Evolutionary conservation across 768 basidiomycete genomes (phyloP).

Genomic region (Mycena olivaceomarginata): DNA sequence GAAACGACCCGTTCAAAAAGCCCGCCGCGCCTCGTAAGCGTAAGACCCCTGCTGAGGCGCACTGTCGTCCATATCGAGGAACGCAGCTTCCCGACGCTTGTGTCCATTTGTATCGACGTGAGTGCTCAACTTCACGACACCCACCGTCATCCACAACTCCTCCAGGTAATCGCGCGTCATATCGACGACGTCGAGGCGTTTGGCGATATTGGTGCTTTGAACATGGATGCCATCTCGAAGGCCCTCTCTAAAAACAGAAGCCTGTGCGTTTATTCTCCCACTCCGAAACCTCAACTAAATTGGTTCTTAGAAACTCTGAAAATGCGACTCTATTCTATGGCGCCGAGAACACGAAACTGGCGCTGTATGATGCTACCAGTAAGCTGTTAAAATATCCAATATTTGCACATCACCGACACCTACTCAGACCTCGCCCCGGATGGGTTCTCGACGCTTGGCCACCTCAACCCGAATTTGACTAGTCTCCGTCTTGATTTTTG

Average conservation of each 20-base stretch:
- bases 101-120: conserved; percentile 89
- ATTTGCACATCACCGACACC: background rate
- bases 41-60: conserved; percentile 78
- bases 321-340: conserved; percentile 93
- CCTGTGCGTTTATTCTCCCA: conserved; percentile 74
- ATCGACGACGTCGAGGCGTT: conserved; percentile 93
- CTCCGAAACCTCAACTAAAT: conserved; percentile 19
- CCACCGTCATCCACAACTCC: background rate
- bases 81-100: conserved; percentile 80
- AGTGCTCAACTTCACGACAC: conserved; percentile 35
- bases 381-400: conserved; percentile 51
- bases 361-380: conserved; percentile 95
- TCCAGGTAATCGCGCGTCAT: conserved; percentile 86
- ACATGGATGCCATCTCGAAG: conserved; percentile 89
- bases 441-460: conserved; percentile 81
- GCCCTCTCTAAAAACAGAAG: conserved; percentile 88
- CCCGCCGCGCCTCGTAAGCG: conserved; percentile 76
- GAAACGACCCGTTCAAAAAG: conserved; percentile 92
- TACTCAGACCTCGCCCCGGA: conserved; percentile 78
- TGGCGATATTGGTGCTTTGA: conserved; percentile 91
- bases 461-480: conserved; percentile 90
- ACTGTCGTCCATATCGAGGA: conserved; percentile 83
- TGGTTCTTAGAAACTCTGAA: conserved; percentile 75
- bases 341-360: conserved; percentile 77
- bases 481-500: conserved; percentile 90